phyloP scores from a whole-genome alignment of 2,329 filamentous ascomycete genomes.

The Microsporum ferrugineum region DNA sequence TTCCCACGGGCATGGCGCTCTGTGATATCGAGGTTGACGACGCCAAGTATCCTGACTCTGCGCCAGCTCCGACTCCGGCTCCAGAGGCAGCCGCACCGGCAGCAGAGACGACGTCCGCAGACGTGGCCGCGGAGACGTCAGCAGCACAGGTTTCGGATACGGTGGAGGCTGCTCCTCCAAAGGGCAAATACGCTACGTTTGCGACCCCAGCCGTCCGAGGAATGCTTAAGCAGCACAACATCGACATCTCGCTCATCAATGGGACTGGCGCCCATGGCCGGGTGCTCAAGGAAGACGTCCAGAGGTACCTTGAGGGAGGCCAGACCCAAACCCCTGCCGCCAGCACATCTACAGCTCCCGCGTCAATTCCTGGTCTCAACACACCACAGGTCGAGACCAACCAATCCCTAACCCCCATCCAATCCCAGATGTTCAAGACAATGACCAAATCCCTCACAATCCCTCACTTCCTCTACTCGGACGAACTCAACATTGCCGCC shows the following conservation, averaged over 20 bases:
- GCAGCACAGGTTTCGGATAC: constrained; percentile 15
- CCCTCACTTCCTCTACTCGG: constrained; percentile 90
- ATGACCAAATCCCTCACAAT: constrained; percentile 90
- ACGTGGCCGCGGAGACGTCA: constrained; percentile 12
- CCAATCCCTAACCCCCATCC: constrained; percentile 61
- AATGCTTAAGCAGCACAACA: constrained; percentile 63
- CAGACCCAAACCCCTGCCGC: constrained; percentile 24
- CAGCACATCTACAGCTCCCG: constrained; percentile 19
- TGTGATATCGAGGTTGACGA: constrained; percentile 90
- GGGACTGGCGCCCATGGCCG: constrained; percentile 86
- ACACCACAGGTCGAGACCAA: constrained; percentile 53
- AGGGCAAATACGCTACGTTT: constrained; percentile 57
- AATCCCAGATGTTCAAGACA: constrained; percentile 90
- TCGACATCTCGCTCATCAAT: constrained; percentile 65
- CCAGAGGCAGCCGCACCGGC: constrained; percentile 19
- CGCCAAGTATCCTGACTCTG: constrained; percentile 54
- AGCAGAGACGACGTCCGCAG: constrained; percentile 7
- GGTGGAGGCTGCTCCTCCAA: constrained; percentile 13
- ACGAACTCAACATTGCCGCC: constrained; percentile 71
- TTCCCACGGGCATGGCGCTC: constrained; percentile 78
- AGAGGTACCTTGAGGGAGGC: constrained; percentile 52
- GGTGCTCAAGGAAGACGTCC: constrained; percentile 85
- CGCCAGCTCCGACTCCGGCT: constrained; percentile 17
- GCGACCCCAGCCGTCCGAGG: constrained; percentile 90
- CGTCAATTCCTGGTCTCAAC: neutral